A percentile compares a stretch with the other conserved stretches of the same genome.
phyloP scores from a whole-genome alignment of 441 rosid species.

The Bocquillonia castaneifolia region DNA sequence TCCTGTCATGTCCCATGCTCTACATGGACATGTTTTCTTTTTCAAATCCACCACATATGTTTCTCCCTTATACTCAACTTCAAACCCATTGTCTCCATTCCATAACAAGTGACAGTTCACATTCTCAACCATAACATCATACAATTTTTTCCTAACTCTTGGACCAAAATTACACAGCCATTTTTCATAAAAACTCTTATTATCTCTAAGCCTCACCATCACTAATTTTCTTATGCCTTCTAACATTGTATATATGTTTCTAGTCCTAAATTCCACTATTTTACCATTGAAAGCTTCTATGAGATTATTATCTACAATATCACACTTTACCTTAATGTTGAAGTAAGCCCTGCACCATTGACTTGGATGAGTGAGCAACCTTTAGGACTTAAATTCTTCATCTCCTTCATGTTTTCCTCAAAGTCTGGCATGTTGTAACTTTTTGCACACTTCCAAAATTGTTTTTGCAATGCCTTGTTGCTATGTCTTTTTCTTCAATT shows the following conservation, averaged over 20 bases:
- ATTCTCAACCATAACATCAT: background rate
- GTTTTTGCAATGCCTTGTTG: background rate
- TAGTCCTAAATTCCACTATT: background rate
- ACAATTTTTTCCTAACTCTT: background rate
- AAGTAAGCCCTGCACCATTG: background rate
- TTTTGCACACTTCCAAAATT: background rate
- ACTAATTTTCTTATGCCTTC: background rate
- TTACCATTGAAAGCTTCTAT: background rate
- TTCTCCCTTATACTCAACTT: background rate
- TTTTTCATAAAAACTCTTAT: background rate
- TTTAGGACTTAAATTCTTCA: background rate
- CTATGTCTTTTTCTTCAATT: background rate
- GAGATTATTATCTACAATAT: background rate
- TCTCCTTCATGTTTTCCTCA: background rate
- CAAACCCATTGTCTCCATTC: background rate
- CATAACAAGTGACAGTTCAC: background rate
- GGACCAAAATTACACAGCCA: background rate
- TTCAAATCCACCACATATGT: too few species aligned
- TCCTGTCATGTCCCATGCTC: background rate
- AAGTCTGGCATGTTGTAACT: background rate
- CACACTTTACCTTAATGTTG: background rate
- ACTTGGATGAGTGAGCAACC: background rate
- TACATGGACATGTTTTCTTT: background rate
- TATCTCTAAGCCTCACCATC: background rate
- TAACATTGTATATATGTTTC: background rate